These are phyloP conservation scores for Aspergillus terreus DNA, from an alignment of 2,329 filamentous ascomycete genomes.

Conservation along the genomic window DNA sequence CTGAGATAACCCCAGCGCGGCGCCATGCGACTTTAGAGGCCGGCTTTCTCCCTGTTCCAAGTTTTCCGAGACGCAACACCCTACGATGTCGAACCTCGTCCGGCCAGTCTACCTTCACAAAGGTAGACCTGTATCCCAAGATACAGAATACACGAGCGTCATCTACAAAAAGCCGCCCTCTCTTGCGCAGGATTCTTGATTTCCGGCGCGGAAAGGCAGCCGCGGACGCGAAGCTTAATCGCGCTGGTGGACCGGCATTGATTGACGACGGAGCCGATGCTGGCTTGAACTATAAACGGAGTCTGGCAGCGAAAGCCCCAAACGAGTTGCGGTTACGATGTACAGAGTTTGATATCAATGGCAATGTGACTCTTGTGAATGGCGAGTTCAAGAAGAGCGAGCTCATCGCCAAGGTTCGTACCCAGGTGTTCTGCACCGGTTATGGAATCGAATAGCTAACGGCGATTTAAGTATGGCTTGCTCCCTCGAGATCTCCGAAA, in stretches of 20 bases:
- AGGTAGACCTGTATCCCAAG: constrained; percentile 7
- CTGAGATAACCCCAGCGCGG: constrained; percentile 13
- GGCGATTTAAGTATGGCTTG: constrained; percentile 69
- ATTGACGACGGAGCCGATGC: constrained; percentile 58
- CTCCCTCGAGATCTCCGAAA: constrained; percentile 93
- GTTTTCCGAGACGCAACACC: constrained; percentile 7
- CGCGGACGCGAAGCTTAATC: constrained; percentile 42
- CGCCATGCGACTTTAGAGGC: constrained; percentile 26
- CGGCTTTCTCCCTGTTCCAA: constrained; percentile 25
- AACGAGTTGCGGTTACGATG: constrained; percentile 84
- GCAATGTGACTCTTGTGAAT: constrained; percentile 86
- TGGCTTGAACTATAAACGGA: constrained; percentile 65
- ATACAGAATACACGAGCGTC: constrained; percentile 21
- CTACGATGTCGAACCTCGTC: constrained; percentile 11
- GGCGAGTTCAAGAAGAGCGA: constrained; percentile 98
- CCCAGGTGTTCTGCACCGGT: neutral
- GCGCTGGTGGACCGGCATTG: constrained; percentile 56
- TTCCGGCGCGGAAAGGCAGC: constrained; percentile 29
- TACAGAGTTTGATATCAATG: constrained; percentile 90
- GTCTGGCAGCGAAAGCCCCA: constrained; percentile 69
- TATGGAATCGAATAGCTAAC: neutral
- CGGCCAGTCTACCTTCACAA: constrained; percentile 1
- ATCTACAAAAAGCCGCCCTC: constrained; percentile 30
- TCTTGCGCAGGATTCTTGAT: constrained; percentile 36
- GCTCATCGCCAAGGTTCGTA: constrained; percentile 79